Conservation (phyloP, 495 filamentous ascomycete genomes). For the Neurospora sp. region DNA sequence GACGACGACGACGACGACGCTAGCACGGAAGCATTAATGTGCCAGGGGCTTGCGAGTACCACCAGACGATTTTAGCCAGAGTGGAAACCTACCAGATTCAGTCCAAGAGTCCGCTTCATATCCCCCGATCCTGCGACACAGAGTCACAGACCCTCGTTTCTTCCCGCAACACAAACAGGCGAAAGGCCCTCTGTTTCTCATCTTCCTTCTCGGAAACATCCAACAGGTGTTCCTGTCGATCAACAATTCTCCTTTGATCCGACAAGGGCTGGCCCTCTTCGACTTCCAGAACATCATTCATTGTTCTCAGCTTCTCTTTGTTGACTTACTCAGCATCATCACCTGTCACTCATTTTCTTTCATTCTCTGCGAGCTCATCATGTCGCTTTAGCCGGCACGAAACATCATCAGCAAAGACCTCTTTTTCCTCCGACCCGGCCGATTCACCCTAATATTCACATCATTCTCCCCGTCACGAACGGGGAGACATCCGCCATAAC, state of each 20-base stretch:
- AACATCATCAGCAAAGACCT: neutral
- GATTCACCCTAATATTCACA: neutral
- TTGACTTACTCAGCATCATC: neutral
- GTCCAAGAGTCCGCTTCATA: constrained; percentile 10
- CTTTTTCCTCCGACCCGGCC: neutral
- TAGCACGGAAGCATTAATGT: constrained; percentile 1
- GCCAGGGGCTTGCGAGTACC: constrained; percentile 16
- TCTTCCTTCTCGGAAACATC: constrained; percentile 13
- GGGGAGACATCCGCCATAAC: constrained; percentile 1
- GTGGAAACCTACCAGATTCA: constrained; percentile 1
- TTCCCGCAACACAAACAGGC: neutral
- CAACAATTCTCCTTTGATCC: constrained; percentile 6
- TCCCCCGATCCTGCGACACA: constrained; percentile 24
- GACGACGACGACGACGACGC: neutral
- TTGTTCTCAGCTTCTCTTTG: neutral
- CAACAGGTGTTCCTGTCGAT: constrained; percentile 22
- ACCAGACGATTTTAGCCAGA: constrained; percentile 7
- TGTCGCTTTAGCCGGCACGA: constrained; percentile 15
- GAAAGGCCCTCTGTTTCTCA: constrained; percentile 8
- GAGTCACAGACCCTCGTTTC: constrained; percentile 4
- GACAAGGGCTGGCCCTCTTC: constrained; percentile 23
- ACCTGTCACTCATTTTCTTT: constrained; percentile 3
- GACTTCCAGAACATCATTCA: constrained; percentile 9
- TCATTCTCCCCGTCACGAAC: constrained; percentile 5
- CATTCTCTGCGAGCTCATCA: constrained; percentile 6